Evolutionary conservation across 1,139 yeast genomes (phyloP), one percentile per base, ranked within the genome.

Genomic region (Saccharomyces hybrid): DNA sequence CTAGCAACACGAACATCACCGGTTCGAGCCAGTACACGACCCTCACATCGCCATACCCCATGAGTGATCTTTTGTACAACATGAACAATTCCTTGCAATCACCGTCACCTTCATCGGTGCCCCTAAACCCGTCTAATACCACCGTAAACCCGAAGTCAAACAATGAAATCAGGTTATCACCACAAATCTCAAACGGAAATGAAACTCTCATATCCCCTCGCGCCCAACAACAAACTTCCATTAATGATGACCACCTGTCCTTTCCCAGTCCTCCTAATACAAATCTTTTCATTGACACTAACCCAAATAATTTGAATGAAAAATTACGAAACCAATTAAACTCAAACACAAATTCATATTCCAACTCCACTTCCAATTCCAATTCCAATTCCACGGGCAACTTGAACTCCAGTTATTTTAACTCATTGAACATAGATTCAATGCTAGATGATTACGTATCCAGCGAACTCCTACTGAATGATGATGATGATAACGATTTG

Each of bases 371-470:
- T 28, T 16, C 48, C 48, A 16, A 46, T 12, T 46, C 28, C 48
- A 46, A 21, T 24, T 46, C 29, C 26, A 24, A 46, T 28, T 46
- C 48, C 8, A 16, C 26, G 9, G 27, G 48, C 21, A 21, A 16
- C 16, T 24, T n/a, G 16, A n/a, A 28, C 48, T 46, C 21, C 21
- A 24, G 48, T 12, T 44, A 42, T 14, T 49, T 27, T 14, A 52
- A 52, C 24, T 21, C 52, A 2, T 48, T 46, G 44, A 59, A 51
- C 48, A 29, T 59, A 16, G 60, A 58, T 47, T 49, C 63, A 12
- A 49, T 60, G 27, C 53, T 62, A 42, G 59, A 62, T 47, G 62
- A 59, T 42, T 60, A 58, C 42, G 56, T 61, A 16, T 47, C 62
- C n/a, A 51, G 57, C n/a, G 63, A 61, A 46, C 29, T 56, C 48